Percentiles rank a stretch among this genome's conserved stretches.
Conservation (phyloP, 73 alveolate species). For the Diophrys appendiculata region DNA sequence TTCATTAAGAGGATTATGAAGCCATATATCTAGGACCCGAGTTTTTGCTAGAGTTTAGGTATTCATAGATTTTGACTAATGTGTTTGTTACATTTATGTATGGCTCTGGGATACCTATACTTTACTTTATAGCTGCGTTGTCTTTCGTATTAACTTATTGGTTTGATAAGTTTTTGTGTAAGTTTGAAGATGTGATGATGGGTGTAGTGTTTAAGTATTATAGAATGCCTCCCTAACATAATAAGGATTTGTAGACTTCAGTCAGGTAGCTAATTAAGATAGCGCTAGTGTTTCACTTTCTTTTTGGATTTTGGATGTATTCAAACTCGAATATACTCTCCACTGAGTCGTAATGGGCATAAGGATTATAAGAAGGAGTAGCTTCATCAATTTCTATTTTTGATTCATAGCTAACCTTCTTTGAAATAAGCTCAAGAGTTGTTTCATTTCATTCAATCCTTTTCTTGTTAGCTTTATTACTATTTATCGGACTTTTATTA, state of each 20-base stretch:
- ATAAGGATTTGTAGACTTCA: conserved; percentile 5
- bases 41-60: conserved; percentile 54
- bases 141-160: conserved; percentile 53
- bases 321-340: conserved; percentile 43
- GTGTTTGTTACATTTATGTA: conserved; percentile 42
- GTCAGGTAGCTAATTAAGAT: conserved; percentile 21
- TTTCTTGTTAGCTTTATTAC: too few species aligned
- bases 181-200: too few species aligned
- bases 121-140: conserved; percentile 22
- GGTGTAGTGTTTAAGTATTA: conserved; percentile 34
- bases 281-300: conserved; percentile 48
- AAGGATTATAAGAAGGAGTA: too few species aligned
- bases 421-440: too few species aligned
- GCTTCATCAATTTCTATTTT: too few species aligned
- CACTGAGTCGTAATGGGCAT: too few species aligned
- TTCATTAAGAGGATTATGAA: conserved; percentile 51
- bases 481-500: too few species aligned
- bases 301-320: conserved; percentile 59
- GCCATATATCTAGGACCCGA: conserved; percentile 52
- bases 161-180: conserved; percentile 60
- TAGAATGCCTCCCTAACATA: conserved; percentile 34
- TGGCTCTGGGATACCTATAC: conserved; percentile 70
- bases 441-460: too few species aligned
- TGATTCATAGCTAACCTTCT: too few species aligned
- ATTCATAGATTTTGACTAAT: conserved; percentile 38